Base-by-base conservation (phyloP, 768 basidiomycete genomes). In the Termitomyces sp. region DNA sequence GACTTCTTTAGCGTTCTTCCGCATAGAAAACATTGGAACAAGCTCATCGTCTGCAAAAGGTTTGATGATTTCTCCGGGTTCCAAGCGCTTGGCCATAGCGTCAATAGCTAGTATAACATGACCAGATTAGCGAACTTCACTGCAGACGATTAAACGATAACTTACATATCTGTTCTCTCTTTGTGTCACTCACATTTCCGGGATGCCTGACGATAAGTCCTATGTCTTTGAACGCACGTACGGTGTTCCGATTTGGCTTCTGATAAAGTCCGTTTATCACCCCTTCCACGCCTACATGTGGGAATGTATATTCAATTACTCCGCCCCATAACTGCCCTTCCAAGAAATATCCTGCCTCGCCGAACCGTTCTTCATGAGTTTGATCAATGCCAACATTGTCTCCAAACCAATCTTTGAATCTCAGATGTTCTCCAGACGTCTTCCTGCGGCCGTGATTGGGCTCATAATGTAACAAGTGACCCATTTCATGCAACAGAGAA, bases 271-370 rank as follows among this genome's bases (percentile, higher is more conserved):
- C 50, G n/a, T 27, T 24, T 1, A n/a, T 9, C 3, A 4, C 50
- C 7, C 50, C 50, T 41, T 39, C 8, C 7, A n/a, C 7, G 1
- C 22, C 26, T 8, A 1, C 14, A 22, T 27, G 3, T 1, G 34
- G 50, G 24, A 52, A 27, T 52, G 26, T 4, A 8, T n/a, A 52
- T 5, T 52, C 26, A 8, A 52, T 41, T 18, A 52, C 41, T 3
- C 50, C 50, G 12, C 36, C 50, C 36, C 50, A 52, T 37, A 52
- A 12, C 5, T 52, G 4, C 2, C 50, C 37, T 39, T 52, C 50
- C 1, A 39, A 5, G 18, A 37, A 52, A 27, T 26, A 52, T 41
- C 37, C 50, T 39, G 50, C 50, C 27, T 52, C 37, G 1, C 50
- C 50, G 0, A n/a, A 2, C 24, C 16, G 16, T 2, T 2, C 2